Evolutionary conservation across 805 yeast species (phyloP).

Genomic region (Ogataea haglerorum): DNA sequence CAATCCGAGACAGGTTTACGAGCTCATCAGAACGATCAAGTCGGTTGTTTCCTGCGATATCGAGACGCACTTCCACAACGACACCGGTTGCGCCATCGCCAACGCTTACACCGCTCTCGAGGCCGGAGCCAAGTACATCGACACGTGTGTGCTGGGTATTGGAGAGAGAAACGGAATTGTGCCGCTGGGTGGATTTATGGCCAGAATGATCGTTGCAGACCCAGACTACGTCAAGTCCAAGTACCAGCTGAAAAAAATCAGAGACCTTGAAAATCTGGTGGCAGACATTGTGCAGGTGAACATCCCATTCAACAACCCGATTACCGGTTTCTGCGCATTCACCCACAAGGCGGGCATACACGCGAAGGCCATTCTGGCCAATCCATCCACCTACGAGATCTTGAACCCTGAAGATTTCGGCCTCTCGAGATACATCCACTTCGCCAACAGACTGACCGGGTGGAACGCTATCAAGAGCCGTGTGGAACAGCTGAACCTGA

Average conservation of each 20-base stretch:
- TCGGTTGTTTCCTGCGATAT: conserved; percentile 94
- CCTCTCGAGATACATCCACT: conserved; percentile 92
- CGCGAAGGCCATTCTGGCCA: conserved; percentile 97
- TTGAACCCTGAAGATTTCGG: conserved; percentile 94
- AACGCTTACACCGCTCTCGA: conserved; percentile 97
- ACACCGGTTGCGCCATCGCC: conserved; percentile 98
- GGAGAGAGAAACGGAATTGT: conserved; percentile 99
- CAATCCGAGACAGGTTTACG: conserved; percentile 98
- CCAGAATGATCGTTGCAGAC: conserved; percentile 98
- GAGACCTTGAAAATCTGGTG: conserved; percentile 93
- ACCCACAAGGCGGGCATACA: conserved; percentile 99
- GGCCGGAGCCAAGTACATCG: conserved; percentile 94
- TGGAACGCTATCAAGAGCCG: conserved; percentile 99
- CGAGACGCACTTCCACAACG: conserved; percentile 98
- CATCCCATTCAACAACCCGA: conserved; percentile 97
- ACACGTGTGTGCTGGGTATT: conserved; percentile 93
- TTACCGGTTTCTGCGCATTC: conserved; percentile 99
- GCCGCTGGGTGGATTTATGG: conserved; percentile 97
- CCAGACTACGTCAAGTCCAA: conserved; percentile 92
- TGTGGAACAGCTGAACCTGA: conserved; percentile 92
- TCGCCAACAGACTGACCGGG: conserved; percentile 96
- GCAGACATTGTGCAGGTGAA: conserved; percentile 97
- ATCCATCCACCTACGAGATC: conserved; percentile 98
- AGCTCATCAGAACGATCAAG: conserved; percentile 87
- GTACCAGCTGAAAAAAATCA: conserved; percentile 90